phyloP scores from a whole-genome alignment of 768 basidiomycete genomes.

The Leccinellum albellum region DNA sequence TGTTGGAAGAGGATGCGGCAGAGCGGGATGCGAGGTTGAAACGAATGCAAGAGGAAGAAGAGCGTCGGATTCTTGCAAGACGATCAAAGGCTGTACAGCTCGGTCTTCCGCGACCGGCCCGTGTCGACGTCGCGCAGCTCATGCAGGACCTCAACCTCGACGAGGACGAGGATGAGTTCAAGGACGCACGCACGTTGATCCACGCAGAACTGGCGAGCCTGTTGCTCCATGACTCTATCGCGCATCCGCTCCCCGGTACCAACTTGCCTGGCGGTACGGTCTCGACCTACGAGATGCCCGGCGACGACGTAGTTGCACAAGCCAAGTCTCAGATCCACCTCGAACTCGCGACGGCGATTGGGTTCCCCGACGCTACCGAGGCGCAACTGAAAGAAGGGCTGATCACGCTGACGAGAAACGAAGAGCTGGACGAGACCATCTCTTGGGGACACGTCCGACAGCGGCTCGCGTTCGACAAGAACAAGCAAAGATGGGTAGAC shows the following conservation, averaged over 20 bases:
- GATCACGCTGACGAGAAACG: slow-evolving; percentile 56
- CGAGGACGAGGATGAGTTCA: slow-evolving; percentile 45
- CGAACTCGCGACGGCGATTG: slow-evolving; percentile 77
- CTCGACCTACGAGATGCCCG: slow-evolving; percentile 70
- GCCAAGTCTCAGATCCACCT: slow-evolving; percentile 72
- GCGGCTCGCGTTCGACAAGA: slow-evolving; percentile 59
- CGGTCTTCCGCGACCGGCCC: slow-evolving; percentile 80
- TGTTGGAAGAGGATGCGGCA: slow-evolving; percentile 80
- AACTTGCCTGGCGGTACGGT: slow-evolving; percentile 65
- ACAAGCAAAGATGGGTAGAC: slow-evolving; percentile 63
- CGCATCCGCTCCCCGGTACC: slow-evolving; percentile 86
- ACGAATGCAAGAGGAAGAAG: slow-evolving; percentile 69
- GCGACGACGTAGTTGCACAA: slow-evolving; percentile 65
- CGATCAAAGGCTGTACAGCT: slow-evolving; percentile 79
- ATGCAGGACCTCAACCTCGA: slow-evolving; percentile 54
- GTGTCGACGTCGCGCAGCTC: slow-evolving; percentile 68
- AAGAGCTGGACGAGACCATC: slow-evolving; percentile 52
- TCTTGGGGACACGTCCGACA: slow-evolving; percentile 74
- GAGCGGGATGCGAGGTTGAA: slow-evolving; percentile 79
- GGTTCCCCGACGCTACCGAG: slow-evolving; percentile 79
- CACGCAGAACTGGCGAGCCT: slow-evolving; percentile 75
- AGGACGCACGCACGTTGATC: slow-evolving; percentile 59
- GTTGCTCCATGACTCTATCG: slow-evolving; percentile 83
- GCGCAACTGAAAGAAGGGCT: slow-evolving; percentile 79
- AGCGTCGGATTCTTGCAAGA: slow-evolving; percentile 73